phyloP scores from a whole-genome alignment of 176 grass and related monocot genomes.

The Cenchrus fungigraminus region DNA sequence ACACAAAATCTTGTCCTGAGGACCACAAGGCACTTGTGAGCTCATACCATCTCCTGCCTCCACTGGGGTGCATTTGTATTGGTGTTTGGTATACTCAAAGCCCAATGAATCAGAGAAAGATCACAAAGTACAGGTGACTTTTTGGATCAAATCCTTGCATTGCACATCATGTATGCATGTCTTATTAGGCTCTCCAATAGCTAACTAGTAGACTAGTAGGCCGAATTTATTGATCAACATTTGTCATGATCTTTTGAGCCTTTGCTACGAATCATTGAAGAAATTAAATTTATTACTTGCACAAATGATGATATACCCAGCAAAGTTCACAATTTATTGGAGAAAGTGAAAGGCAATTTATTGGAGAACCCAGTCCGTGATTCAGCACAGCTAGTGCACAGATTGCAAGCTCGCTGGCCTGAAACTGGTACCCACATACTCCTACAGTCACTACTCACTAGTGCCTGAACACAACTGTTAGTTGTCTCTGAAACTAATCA shows the following conservation, averaged over 20 bases:
- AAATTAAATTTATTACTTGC: neutral
- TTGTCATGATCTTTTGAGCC: neutral
- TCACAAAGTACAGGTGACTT: conserved; percentile 18
- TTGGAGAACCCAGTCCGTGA: neutral
- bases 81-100: conserved; percentile 44
- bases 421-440: neutral
- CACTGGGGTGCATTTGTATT: conserved; percentile 48
- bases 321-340: neutral
- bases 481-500: conserved; percentile 44
- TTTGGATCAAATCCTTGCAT: conserved; percentile 21
- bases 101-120: conserved; percentile 17
- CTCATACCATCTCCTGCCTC: conserved; percentile 46
- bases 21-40: conserved; percentile 56
- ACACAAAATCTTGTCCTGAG: conserved; percentile 50
- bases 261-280: neutral
- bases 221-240: neutral
- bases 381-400: neutral
- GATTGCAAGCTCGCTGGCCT: neutral
- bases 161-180: conserved; percentile 28
- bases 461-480: conserved; percentile 11
- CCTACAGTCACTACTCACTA: neutral
- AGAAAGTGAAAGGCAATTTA: neutral
- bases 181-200: neutral
- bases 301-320: neutral
- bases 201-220: conserved; percentile 3